Evolutionary conservation across 176 grass and related monocot genomes (phyloP).

Genomic region (Triticum urartu): DNA sequence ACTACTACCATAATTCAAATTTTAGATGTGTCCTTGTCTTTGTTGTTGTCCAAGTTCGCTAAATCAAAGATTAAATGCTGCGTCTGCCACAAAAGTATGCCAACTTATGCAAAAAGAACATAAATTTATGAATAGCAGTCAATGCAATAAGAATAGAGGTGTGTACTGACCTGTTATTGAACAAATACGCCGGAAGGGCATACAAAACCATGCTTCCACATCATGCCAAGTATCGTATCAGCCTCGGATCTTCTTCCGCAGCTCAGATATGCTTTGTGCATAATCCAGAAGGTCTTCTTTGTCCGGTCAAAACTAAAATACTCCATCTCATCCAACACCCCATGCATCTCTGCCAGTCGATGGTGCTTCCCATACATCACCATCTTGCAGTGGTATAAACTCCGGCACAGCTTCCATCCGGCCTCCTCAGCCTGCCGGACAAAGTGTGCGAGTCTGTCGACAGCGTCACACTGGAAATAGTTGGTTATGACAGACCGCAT

Average conservation of each 20-base stretch:
- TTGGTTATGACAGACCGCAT: slow-evolving; percentile 64
- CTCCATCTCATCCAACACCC: slow-evolving; percentile 83
- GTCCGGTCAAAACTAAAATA: slow-evolving; percentile 52
- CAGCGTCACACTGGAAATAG: slow-evolving; percentile 55
- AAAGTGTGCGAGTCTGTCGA: slow-evolving; percentile 70
- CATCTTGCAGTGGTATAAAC: slow-evolving; percentile 95
- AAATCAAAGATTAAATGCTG: background rate
- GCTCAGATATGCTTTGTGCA: slow-evolving; percentile 71
- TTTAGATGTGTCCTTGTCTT: background rate
- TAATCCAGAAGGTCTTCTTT: slow-evolving; percentile 86
- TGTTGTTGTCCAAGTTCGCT: background rate
- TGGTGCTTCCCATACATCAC: slow-evolving; percentile 81
- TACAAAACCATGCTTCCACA: slow-evolving; percentile 76
- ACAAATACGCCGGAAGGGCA: background rate
- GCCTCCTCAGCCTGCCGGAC: slow-evolving; percentile 55
- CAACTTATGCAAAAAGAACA: slow-evolving; percentile 7
- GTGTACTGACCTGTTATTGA: slow-evolving; percentile 44
- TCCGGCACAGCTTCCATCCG: slow-evolving; percentile 76
- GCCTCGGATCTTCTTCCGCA: slow-evolving; percentile 55
- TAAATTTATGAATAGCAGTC: background rate
- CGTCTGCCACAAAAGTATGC: background rate
- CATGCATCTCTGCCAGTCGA: slow-evolving; percentile 69
- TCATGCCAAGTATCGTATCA: slow-evolving; percentile 62
- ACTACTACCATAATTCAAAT: background rate
- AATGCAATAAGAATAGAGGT: background rate